Evolutionary conservation across 257 asterid species (phyloP).

Genomic region (Ligustrum vulgare): DNA sequence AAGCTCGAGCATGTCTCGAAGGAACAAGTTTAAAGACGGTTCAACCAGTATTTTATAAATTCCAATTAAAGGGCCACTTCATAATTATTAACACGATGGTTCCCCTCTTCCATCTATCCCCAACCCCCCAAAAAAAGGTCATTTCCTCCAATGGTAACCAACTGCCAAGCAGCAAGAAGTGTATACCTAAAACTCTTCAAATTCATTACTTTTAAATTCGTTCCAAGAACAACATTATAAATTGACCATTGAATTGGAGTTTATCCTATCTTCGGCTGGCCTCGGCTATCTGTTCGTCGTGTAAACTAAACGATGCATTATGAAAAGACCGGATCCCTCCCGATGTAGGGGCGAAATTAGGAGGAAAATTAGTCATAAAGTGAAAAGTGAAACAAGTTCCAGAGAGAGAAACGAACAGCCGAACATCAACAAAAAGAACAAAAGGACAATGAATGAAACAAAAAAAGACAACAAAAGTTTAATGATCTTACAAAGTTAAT

Average conservation of each 20-base stretch:
- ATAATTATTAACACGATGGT: neutral
- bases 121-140: neutral
- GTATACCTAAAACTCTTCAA: neutral
- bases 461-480: neutral
- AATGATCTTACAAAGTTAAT: slow-evolving; percentile 16
- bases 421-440: neutral
- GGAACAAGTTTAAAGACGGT: neutral
- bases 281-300: too few relatives aligned
- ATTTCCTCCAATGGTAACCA: neutral
- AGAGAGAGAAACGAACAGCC: neutral
- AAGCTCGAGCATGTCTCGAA: neutral
- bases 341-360: neutral
- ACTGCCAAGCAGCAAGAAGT: neutral
- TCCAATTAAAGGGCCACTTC: neutral
- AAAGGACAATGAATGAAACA: neutral
- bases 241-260: neutral
- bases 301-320: neutral
- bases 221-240: neutral
- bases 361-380: neutral
- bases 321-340: neutral
- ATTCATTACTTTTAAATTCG: neutral
- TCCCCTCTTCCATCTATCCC: neutral
- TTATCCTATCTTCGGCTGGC: too few relatives aligned
- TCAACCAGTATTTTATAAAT: neutral
- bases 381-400: neutral